Conservation (phyloP, 2,329 filamentous ascomycete species). For the Cercospora zeina region DNA sequence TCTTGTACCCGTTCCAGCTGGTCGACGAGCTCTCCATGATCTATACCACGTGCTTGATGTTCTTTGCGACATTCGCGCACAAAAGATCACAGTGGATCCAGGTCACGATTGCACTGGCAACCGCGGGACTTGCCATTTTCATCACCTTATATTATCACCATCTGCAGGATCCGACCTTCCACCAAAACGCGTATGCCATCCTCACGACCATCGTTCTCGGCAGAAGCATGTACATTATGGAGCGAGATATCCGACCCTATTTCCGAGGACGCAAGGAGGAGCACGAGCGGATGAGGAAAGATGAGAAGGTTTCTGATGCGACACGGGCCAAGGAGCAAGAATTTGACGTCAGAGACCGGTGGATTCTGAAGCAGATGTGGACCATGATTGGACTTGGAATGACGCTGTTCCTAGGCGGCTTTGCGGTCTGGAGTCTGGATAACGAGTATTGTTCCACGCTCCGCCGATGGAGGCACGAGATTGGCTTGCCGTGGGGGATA, state of each 20-base stretch:
- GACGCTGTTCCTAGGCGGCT: constrained; percentile 70
- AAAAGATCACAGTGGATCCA: constrained; percentile 56
- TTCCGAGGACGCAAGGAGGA: constrained; percentile 49
- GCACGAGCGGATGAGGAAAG: constrained; percentile 36
- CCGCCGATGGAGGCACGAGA: constrained; percentile 62
- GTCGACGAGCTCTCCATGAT: constrained; percentile 72
- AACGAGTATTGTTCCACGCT: constrained; percentile 71
- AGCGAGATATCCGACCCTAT: constrained; percentile 61
- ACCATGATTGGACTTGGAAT: constrained; percentile 69
- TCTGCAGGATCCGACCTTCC: constrained; percentile 78
- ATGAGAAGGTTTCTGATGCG: constrained; percentile 29
- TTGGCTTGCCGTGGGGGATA: constrained; percentile 78
- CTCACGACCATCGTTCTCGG: constrained; percentile 70
- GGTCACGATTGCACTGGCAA: constrained; percentile 56
- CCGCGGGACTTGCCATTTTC: constrained; percentile 57
- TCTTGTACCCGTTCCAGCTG: constrained; percentile 67
- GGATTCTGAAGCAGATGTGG: constrained; percentile 71
- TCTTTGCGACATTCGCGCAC: constrained; percentile 74
- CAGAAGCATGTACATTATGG: constrained; percentile 77
- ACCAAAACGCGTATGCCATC: constrained; percentile 75
- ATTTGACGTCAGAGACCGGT: constrained; percentile 57
- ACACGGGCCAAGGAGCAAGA: constrained; percentile 45
- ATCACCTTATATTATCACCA: constrained; percentile 82
- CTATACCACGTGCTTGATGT: constrained; percentile 69
- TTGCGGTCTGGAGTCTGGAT: constrained; percentile 75